A percentile compares a stretch with the other conserved stretches of the same genome.
Conservation (phyloP, 129 eudicot genomes). For the Helichrysum umbraculigerum region DNA sequence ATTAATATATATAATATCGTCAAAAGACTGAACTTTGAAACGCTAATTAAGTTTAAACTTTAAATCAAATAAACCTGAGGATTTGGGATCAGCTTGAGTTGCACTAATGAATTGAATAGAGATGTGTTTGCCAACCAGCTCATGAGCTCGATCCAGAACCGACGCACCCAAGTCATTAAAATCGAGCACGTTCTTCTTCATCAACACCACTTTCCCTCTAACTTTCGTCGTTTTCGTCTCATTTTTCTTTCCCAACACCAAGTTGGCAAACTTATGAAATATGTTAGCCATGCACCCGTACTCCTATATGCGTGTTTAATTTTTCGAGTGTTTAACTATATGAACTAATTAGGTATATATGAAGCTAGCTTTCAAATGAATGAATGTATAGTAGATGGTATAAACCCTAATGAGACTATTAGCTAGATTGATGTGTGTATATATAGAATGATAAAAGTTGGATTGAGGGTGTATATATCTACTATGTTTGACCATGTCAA, state of each 20-base stretch:
- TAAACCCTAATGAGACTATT: background rate
- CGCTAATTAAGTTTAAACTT: background rate
- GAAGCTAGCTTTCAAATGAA: slow-evolving; percentile 4
- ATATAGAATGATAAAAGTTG: background rate
- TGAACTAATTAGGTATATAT: background rate
- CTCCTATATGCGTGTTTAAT: background rate
- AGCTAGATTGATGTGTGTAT: background rate
- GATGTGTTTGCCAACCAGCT: slow-evolving; percentile 40
- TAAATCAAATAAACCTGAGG: slow-evolving; percentile 9
- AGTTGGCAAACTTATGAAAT: slow-evolving; percentile 6
- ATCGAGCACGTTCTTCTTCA: slow-evolving; percentile 42
- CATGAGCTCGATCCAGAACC: slow-evolving; percentile 36
- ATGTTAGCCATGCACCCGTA: slow-evolving; percentile 13
- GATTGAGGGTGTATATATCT: background rate
- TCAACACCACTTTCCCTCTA: slow-evolving; percentile 40
- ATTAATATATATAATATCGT: too few relatives aligned
- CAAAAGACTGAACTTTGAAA: too few relatives aligned
- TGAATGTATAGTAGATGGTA: background rate
- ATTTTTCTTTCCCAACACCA: slow-evolving; percentile 20
- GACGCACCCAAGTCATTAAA: slow-evolving; percentile 30
- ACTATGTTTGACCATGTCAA: background rate
- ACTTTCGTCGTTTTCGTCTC: slow-evolving; percentile 23
- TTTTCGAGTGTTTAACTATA: too few relatives aligned
- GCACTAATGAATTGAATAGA: slow-evolving; percentile 45
- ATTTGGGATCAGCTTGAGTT: slow-evolving; percentile 15